Base-by-base conservation (phyloP, 306 rosid genomes). In the Vigna reflexopilosa region DNA sequence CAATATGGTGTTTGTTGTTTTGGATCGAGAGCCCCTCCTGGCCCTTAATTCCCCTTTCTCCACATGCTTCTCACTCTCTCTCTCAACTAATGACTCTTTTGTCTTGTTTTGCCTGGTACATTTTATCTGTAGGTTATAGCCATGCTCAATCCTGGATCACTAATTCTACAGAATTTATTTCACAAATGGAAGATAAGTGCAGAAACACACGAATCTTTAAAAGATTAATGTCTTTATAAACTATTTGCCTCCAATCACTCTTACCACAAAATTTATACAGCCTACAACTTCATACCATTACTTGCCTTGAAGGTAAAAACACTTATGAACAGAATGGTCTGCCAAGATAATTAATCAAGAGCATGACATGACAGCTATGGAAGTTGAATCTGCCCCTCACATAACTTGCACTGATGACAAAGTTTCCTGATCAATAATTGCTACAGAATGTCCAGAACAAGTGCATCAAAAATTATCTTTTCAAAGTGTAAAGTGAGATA, bases 231-330 rank as follows among this genome's bases (percentile, higher is more conserved):
- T 51, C 28, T 50, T 9, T 14, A 59, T 1, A 52, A 3, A 32
- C 10, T 30, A 36, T 26, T 55, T 44, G 58, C 34, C 67, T 67
- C 67, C 68, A 66, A 11, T 34, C 11, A 20, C 24, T 62, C 55
- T 30, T 73, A 54, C 78, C 50, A 42, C 57, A 63, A 24, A 24
- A 62, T 44, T 80, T 45, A 42, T 19, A 66, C 59, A 34, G 48
- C 64, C 65, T 45, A 67, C 61, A 74, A 56, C 16, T 28, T 49
- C n/a, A 30, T 26, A 32, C 15, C 10, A 11, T 13, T 44, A 10
- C 12, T 30, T 44, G 14, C 67, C 34, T 40, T 40, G 49, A 34
- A 66, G 47, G 64, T 0, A 19, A 57, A 57, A 57, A 30, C 6
- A 58, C 68, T 78, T 47, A 9, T 48, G 13, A 26, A 26, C 28